Conservation (phyloP, 1,284 basidiomycete genomes). For the Pulchroboletus neoregius region DNA sequence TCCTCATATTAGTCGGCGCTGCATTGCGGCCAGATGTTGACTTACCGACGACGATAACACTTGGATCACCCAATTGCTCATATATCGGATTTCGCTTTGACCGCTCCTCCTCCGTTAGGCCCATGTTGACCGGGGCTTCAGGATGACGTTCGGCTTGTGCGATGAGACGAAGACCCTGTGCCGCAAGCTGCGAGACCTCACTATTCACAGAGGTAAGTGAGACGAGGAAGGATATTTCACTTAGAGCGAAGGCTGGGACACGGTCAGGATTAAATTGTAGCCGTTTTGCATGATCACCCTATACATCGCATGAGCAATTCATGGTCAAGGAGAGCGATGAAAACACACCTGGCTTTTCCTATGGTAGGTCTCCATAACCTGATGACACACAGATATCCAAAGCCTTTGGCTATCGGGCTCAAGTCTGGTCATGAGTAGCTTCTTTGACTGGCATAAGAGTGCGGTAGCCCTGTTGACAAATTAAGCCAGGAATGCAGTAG, state of each 20-base stretch:
- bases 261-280: slow-evolving; percentile 50
- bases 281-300: slow-evolving; percentile 44
- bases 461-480: slow-evolving; percentile 45
- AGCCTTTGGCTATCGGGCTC: slow-evolving; percentile 61
- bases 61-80: slow-evolving; percentile 73
- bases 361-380: slow-evolving; percentile 55
- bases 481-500: slow-evolving; percentile 7
- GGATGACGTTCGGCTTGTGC: slow-evolving; percentile 62
- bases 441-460: slow-evolving; percentile 53
- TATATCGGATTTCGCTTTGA: slow-evolving; percentile 69
- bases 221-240: slow-evolving; percentile 69
- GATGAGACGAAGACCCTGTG: slow-evolving; percentile 62
- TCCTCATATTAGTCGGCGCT: slow-evolving; percentile 6
- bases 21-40: slow-evolving; percentile 8
- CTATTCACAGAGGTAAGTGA: slow-evolving; percentile 65
- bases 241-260: slow-evolving; percentile 57
- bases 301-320: slow-evolving; percentile 8
- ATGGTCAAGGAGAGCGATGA: not conserved
- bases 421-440: slow-evolving; percentile 53
- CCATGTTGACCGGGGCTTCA: slow-evolving; percentile 47
- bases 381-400: slow-evolving; percentile 60
- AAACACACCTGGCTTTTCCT: slow-evolving; percentile 44
- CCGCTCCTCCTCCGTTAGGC: slow-evolving; percentile 54
- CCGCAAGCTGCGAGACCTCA: slow-evolving; percentile 61
- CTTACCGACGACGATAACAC: slow-evolving; percentile 63